Conservation (phyloP, 306 rosid genomes). For the Ceratonia siliqua region DNA sequence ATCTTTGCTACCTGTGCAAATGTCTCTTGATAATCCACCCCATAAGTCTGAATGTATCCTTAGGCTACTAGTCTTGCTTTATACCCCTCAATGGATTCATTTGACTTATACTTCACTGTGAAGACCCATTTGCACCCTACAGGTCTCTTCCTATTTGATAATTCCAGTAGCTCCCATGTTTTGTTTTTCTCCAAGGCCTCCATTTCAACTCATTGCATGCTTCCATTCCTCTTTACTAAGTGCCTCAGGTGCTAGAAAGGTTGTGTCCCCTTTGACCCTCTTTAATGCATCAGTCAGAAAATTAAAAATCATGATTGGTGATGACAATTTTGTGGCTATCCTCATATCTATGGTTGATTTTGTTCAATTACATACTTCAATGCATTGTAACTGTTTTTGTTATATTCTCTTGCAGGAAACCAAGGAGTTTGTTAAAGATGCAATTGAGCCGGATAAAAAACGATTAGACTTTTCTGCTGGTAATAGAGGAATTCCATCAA, state of each 20-base stretch:
- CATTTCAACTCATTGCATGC: no score
- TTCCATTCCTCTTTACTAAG: no score
- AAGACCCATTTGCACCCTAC: no score
- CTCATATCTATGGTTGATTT: constrained; percentile 5
- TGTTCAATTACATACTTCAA: constrained; percentile 22
- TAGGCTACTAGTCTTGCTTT: no score
- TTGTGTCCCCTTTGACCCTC: neutral
- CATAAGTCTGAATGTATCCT: no score
- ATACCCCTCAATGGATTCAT: no score
- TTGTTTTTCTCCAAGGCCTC: no score
- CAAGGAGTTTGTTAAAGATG: constrained; percentile 37
- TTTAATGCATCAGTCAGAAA: neutral
- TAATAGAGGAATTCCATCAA: constrained; percentile 33
- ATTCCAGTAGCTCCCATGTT: no score
- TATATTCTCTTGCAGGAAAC: constrained; percentile 48
- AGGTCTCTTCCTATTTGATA: no score
- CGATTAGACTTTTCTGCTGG: constrained; percentile 37
- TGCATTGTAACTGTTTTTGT: constrained; percentile 5
- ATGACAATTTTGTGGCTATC: constrained; percentile 16
- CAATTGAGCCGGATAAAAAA: constrained; percentile 20
- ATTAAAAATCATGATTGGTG: neutral
- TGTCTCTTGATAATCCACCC: no score
- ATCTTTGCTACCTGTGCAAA: no score
- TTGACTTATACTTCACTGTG: no score
- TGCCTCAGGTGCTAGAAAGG: neutral